Conservation (phyloP, 768 basidiomycete genomes). For the Xanthoconium purpureum region DNA sequence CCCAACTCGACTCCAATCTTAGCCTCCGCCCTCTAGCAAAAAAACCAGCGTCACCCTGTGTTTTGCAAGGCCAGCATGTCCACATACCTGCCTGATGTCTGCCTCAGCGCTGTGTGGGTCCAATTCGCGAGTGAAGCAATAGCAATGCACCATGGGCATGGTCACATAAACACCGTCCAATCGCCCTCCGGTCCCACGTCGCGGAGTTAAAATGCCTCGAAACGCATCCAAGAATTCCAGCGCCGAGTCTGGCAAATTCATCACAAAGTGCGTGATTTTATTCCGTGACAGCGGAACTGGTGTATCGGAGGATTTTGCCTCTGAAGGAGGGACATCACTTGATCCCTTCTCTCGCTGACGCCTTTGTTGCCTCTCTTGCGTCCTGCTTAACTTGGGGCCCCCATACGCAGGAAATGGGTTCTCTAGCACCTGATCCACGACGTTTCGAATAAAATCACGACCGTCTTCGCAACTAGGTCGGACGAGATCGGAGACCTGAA, state of each 20-base stretch:
- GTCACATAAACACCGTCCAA: slow-evolving; percentile 44
- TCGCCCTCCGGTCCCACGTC: slow-evolving; percentile 35
- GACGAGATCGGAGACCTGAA: slow-evolving; percentile 63
- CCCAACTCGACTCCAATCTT: slow-evolving; percentile 55
- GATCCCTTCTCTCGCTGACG: slow-evolving; percentile 32
- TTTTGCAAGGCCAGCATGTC: background rate
- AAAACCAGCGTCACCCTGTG: slow-evolving; percentile 13
- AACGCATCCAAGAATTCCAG: slow-evolving; percentile 88
- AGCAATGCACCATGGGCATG: slow-evolving; percentile 92
- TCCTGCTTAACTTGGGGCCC: slow-evolving; percentile 38
- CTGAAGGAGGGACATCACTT: background rate
- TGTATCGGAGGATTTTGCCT: slow-evolving; percentile 6
- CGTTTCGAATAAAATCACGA: slow-evolving; percentile 72
- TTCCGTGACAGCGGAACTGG: slow-evolving; percentile 39
- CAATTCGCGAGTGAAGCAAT: slow-evolving; percentile 91
- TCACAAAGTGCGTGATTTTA: slow-evolving; percentile 83
- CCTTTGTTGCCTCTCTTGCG: slow-evolving; percentile 46
- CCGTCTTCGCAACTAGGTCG: slow-evolving; percentile 82
- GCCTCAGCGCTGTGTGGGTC: slow-evolving; percentile 62
- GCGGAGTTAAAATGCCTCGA: slow-evolving; percentile 59
- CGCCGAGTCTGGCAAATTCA: slow-evolving; percentile 95
- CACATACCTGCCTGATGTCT: slow-evolving; percentile 79
- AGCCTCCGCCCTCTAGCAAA: slow-evolving; percentile 65
- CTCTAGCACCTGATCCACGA: slow-evolving; percentile 50
- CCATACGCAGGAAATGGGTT: slow-evolving; percentile 63